Evolutionary conservation across 371 early-diverging fungal genomes (phyloP), one percentile per base, ranked within the genome.

Genomic region (Mucor lusitanicus): DNA sequence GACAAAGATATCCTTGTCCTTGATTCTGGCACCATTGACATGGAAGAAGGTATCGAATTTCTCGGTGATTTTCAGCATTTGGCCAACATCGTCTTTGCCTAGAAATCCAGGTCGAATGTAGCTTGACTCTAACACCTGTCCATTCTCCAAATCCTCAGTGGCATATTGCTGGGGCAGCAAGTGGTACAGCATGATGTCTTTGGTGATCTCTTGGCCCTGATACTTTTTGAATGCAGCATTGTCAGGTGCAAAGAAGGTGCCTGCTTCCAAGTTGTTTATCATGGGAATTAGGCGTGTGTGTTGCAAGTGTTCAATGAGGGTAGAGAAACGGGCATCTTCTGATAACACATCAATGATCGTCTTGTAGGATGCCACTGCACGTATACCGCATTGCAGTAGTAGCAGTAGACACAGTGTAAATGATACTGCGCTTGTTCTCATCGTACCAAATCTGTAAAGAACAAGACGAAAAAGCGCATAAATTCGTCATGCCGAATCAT

Each of bases 231-330:
- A 86, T 25, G 86, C 86, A 2, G 67, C 71, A 48, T 86, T 83
- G 60, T 82, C 82, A 19, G 85, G 86, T 5, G 86, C 86, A 70
- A 86, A 82, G 59, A 86, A 75, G 25, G 86, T 86, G n/a, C 79
- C 83, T 23, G 72, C 61, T 40, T 78, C 69, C 30, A 83, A 55
- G n/a, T 61, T 67, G 64, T 86, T 86, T 12, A 79, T 64, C 27
- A 44, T 48, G 13, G 77, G 77, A 15, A 79, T 62, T 9, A 76
- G 50, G 0, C 75, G 74, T 7, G 70, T 70, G 25, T 53, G 76
- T 44, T 76, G 80, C 27, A 79, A 60, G 61, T 77, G 73, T 6
- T 48, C 30, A 55, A 79, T 71, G n/a, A 79, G 63, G 0, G 65
- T 64, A 17, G 65, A 66, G 32, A 79, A 79, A 19, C 69, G 68